These are phyloP conservation scores for Fusarium dlaminii DNA, from an alignment of 2,329 filamentous ascomycete genomes.

Conservation along the genomic window DNA sequence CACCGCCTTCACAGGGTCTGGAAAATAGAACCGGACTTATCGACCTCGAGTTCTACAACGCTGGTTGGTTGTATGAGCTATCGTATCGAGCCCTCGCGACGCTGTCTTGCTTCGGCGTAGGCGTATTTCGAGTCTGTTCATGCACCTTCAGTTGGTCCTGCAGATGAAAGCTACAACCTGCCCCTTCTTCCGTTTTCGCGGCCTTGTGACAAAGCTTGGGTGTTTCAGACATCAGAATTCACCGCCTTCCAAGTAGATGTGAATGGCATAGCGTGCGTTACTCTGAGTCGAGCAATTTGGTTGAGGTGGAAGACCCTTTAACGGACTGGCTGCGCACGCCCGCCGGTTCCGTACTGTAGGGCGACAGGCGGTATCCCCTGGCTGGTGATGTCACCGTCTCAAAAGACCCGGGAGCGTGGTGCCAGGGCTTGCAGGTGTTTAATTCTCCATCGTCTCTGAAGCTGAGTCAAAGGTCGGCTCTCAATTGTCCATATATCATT, in stretches of 20 bases:
- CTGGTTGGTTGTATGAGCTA: conserved; percentile 22
- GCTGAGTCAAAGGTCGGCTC: not conserved
- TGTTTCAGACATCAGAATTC: conserved; percentile 22
- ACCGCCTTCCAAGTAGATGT: conserved; percentile 33
- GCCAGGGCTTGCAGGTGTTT: conserved; percentile 32
- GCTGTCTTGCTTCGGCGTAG: conserved; percentile 15
- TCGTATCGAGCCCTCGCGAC: conserved; percentile 12
- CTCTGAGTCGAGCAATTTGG: conserved; percentile 28
- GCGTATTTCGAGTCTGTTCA: not conserved
- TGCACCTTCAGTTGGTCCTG: conserved; percentile 6
- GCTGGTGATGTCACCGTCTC: conserved; percentile 41
- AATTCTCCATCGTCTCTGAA: not conserved
- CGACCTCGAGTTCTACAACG: conserved; percentile 30
- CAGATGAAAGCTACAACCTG: not conserved
- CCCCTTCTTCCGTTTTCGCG: conserved; percentile 8
- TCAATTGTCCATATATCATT: not conserved
- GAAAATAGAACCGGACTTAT: conserved; percentile 45
- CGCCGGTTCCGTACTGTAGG: conserved; percentile 21
- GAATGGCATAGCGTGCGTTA: conserved; percentile 10
- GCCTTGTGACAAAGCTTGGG: conserved; percentile 9
- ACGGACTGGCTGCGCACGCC: conserved; percentile 19
- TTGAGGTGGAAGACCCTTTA: conserved; percentile 27
- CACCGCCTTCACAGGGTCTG: conserved; percentile 41
- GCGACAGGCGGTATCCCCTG: conserved; percentile 26
- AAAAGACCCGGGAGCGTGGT: conserved; percentile 36